Conservation (phyloP, 306 rosid species). For the Arachis stenosperma region DNA sequence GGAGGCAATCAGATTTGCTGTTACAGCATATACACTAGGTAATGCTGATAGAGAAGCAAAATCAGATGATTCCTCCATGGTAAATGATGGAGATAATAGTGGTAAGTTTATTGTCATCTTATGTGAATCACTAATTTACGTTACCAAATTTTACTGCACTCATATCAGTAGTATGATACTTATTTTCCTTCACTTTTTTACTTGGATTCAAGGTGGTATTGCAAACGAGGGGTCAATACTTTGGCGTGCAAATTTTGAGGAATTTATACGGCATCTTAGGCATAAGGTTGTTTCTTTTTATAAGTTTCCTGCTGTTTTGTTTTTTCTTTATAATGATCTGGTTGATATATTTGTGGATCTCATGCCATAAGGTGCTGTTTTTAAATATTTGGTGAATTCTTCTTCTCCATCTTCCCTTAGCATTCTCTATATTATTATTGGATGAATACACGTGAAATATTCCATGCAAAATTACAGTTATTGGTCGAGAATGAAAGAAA, state of each 20-base stretch:
- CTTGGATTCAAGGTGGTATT: constrained; percentile 40
- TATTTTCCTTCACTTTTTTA: constrained; percentile 27
- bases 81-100: constrained; percentile 43
- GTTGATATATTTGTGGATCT: constrained; percentile 27
- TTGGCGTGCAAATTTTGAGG: constrained; percentile 94
- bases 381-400: background rate
- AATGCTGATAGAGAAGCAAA: constrained; percentile 43
- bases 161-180: constrained; percentile 28
- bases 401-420: background rate
- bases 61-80: constrained; percentile 45
- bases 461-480: constrained; percentile 51
- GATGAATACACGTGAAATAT: constrained; percentile 34
- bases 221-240: constrained; percentile 51
- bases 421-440: constrained; percentile 30
- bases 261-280: constrained; percentile 71
- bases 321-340: constrained; percentile 9
- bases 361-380: constrained; percentile 8
- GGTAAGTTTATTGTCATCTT: constrained; percentile 10
- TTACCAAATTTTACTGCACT: constrained; percentile 39
- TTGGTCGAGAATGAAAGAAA: constrained; percentile 76
- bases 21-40: constrained; percentile 15
- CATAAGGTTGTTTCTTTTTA: constrained; percentile 60
- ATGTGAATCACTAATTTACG: constrained; percentile 9
- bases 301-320: constrained; percentile 25
- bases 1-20: constrained; percentile 57